Percentiles rank a stretch among this genome's conserved stretches.
Conservation (phyloP, 306 rosid species). For the Oemleria cerasiformis region DNA sequence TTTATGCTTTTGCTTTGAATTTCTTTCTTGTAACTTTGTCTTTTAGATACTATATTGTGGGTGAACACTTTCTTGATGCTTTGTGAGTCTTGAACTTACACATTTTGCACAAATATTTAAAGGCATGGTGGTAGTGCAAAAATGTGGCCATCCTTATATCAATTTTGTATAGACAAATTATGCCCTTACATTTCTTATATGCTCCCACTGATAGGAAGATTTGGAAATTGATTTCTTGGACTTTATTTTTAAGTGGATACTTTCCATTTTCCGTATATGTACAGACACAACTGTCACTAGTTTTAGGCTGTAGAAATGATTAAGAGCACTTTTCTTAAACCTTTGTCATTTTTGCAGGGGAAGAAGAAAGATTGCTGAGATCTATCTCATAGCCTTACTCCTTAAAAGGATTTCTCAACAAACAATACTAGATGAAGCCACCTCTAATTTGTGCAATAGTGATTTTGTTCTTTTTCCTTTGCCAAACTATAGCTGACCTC, state of each 20-base stretch:
- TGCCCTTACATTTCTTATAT: slow-evolving; percentile 2
- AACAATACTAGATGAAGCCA: slow-evolving; percentile 47
- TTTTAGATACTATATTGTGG: slow-evolving; percentile 6
- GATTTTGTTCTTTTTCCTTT: slow-evolving; percentile 33
- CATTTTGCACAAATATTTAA: slow-evolving; percentile 13
- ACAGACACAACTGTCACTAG: slow-evolving; percentile 4
- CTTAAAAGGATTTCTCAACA: slow-evolving; percentile 24
- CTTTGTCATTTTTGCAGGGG: slow-evolving; percentile 39
- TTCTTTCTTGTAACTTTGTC: slow-evolving; percentile 2
- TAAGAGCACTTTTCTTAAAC: slow-evolving; percentile 17
- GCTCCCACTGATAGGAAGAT: slow-evolving; percentile 1
- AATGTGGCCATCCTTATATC: slow-evolving; percentile 5
- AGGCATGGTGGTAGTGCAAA: slow-evolving; percentile 22
- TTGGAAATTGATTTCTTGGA: slow-evolving; percentile 2
- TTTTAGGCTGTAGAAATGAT: slow-evolving; percentile 11
- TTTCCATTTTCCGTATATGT: slow-evolving; percentile 11
- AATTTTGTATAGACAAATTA: background rate
- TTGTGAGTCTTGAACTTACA: slow-evolving; percentile 19
- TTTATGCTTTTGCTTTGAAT: slow-evolving; percentile 31
- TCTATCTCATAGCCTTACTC: slow-evolving; percentile 16
- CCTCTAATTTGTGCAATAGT: slow-evolving; percentile 22
- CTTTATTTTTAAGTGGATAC: background rate
- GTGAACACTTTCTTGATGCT: background rate
- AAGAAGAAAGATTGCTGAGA: slow-evolving; percentile 37
- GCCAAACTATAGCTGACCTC: slow-evolving; percentile 46